phyloP scores from a whole-genome alignment of 2,329 filamentous ascomycete species.

The Alternaria gaisen region DNA sequence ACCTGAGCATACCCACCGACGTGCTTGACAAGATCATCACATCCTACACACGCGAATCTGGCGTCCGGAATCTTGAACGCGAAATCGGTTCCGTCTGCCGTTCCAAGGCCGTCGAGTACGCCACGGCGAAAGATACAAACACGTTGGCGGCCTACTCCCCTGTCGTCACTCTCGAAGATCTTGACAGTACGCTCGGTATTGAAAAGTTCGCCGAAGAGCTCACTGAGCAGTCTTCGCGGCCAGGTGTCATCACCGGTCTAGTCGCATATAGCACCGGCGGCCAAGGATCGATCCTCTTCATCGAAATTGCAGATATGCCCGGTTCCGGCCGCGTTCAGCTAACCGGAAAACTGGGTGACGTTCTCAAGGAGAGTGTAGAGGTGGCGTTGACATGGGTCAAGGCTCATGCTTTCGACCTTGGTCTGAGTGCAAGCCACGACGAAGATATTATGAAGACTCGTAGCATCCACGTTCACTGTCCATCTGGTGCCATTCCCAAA shows the following conservation, averaged over 20 bases:
- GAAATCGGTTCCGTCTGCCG: conserved; percentile 95
- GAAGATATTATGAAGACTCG: conserved; percentile 97
- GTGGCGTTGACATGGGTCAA: conserved; percentile 98
- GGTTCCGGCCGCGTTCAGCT: conserved; percentile 91
- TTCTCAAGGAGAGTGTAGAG: conserved; percentile 96
- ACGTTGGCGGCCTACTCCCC: conserved; percentile 73
- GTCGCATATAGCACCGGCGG: conserved; percentile 94
- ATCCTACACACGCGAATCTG: conserved; percentile 93
- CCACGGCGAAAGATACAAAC: conserved; percentile 82
- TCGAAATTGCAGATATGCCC: conserved; percentile 97
- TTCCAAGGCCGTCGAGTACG: conserved; percentile 84
- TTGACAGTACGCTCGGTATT: conserved; percentile 90
- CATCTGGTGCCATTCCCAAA: conserved; percentile 93
- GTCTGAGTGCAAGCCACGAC: conserved; percentile 78
- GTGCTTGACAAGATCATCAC: conserved; percentile 96
- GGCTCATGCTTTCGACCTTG: conserved; percentile 90
- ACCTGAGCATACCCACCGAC: conserved; percentile 79
- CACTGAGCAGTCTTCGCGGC: conserved; percentile 80
- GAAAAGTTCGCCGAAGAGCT: conserved; percentile 97
- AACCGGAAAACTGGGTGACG: conserved; percentile 94
- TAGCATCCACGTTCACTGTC: conserved; percentile 95
- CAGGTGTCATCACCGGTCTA: conserved; percentile 93
- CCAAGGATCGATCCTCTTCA: conserved; percentile 96
- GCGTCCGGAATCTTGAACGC: conserved; percentile 93
- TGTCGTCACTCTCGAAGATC: conserved; percentile 76